Percentiles rank a stretch among this genome's conserved stretches.
phyloP scores from a whole-genome alignment of 1,284 basidiomycete species.

The Marasmius sp. region DNA sequence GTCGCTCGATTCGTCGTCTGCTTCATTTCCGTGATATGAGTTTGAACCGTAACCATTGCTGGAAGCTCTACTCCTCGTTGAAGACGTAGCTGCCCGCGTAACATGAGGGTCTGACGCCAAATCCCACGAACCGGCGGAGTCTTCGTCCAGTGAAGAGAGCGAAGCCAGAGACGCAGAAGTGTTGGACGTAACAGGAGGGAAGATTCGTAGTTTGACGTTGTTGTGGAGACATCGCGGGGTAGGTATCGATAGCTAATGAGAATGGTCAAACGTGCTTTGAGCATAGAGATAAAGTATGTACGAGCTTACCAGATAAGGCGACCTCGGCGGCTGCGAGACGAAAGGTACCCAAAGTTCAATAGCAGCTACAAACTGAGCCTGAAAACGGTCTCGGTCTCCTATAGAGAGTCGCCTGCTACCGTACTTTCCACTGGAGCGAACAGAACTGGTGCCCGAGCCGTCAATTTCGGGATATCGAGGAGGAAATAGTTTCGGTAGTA shows the following conservation, averaged over 20 bases:
- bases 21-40: conserved; percentile 61
- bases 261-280: conserved; percentile 7
- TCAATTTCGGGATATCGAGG: conserved; percentile 38
- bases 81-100: conserved; percentile 37
- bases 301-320: conserved; percentile 64
- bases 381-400: conserved; percentile 52
- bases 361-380: conserved; percentile 66
- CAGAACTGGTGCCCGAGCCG: conserved; percentile 11
- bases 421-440: conserved; percentile 30
- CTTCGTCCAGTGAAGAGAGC: conserved; percentile 71
- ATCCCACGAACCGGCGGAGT: conserved; percentile 61
- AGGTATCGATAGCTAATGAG: conserved; percentile 64
- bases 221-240: conserved; percentile 76
- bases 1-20: conserved; percentile 80
- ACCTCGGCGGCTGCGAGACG: conserved; percentile 60
- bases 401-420: conserved; percentile 52
- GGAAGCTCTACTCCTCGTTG: conserved; percentile 26
- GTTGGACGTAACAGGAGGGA: conserved; percentile 46
- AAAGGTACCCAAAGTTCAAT: conserved; percentile 76
- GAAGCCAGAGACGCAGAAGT: conserved; percentile 68
- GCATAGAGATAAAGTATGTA: not conserved
- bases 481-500: conserved; percentile 72
- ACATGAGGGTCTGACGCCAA: conserved; percentile 76
- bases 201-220: conserved; percentile 68
- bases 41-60: conserved; percentile 49